Conservation (phyloP, 1,139 yeast genomes). For the Diutina siamensis region DNA sequence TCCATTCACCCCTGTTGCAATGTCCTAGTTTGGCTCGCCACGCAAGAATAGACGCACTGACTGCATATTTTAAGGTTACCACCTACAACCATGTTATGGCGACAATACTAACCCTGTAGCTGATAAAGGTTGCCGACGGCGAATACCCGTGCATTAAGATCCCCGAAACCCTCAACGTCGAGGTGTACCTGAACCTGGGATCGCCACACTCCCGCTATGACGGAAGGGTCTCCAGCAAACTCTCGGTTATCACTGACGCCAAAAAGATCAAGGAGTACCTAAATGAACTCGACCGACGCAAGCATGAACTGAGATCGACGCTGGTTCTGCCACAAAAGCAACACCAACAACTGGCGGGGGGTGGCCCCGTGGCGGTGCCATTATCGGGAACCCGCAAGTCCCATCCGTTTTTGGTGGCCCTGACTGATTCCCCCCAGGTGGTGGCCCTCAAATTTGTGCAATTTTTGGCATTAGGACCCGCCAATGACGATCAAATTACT, state of each 20-base stretch:
- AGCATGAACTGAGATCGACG: not conserved
- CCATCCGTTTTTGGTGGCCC: slow-evolving; percentile 8
- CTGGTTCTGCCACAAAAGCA: slow-evolving; percentile 1
- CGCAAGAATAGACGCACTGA: not conserved
- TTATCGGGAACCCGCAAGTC: not conserved
- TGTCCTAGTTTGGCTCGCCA: no score
- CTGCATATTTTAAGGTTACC: not conserved
- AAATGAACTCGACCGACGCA: slow-evolving; percentile 1
- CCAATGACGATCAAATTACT: slow-evolving; percentile 11
- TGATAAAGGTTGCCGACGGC: not conserved
- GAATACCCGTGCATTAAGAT: slow-evolving; percentile 5
- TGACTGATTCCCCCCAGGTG: slow-evolving; percentile 15
- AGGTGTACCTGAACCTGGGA: slow-evolving; percentile 4
- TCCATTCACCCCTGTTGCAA: not conserved
- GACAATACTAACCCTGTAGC: slow-evolving; percentile 1
- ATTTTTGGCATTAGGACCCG: slow-evolving; percentile 31
- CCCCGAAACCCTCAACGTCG: slow-evolving; percentile 5
- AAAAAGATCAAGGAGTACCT: not conserved
- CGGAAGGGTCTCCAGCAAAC: slow-evolving; percentile 2
- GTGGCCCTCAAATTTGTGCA: slow-evolving; percentile 19
- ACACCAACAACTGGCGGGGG: not conserved
- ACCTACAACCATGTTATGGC: not conserved
- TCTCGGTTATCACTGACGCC: slow-evolving; percentile 5
- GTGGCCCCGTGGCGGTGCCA: not conserved
- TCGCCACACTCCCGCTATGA: not conserved